Evolutionary conservation across 2,329 filamentous ascomycete species (phyloP), one percentile per base, ranked within the genome.

Genomic region (Trichoderma aggressivum): DNA sequence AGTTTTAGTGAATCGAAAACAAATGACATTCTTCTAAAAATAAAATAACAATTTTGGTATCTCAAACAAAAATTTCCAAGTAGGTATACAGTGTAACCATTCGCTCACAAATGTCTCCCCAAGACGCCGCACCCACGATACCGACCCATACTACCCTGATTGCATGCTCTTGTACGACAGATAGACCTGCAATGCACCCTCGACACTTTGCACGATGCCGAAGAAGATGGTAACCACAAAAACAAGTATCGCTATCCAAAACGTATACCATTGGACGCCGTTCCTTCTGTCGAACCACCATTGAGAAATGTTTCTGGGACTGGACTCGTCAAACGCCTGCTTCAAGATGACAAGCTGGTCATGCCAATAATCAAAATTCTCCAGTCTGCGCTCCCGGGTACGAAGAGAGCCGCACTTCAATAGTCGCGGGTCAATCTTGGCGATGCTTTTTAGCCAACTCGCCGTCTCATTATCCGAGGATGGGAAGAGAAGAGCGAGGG

Each of bases 271-370:
- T 63, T 85, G 83, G 0, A 81, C 79, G 0, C 80, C 77, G 34
- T 83, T 82, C 1, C 84, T 73, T 5, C 80, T 72, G 70, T 85
- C 83, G 65, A 79, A 75, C 83, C 84, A 85, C 81, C 80, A 84
- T 59, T 84, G 80, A 0, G 75, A 75, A 1, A 85, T 47, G 0
- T 76, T 80, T 32, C 74, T 74, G 8, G 82, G 78, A 61, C 77
- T 71, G 5, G 81, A 72, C 71, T 84, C 77, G 72, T 85, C 79
- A 59, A 82, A 82, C 18, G 75, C 77, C 65, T 84, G 79, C 74
- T 84, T 84, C 3, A 86, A 72, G 1, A 82, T 79, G 1, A 83
- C 77, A 0, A 86, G 74, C 0, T 81, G 78, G 55, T 86, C 82
- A 28, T 79, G 78, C 83, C 84, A 86, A 74, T 79, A 82, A 0